Evolutionary conservation across 2,329 filamentous ascomycete species (phyloP), one percentile per base, ranked within the genome.

Genomic region (Claviceps digitariae): DNA sequence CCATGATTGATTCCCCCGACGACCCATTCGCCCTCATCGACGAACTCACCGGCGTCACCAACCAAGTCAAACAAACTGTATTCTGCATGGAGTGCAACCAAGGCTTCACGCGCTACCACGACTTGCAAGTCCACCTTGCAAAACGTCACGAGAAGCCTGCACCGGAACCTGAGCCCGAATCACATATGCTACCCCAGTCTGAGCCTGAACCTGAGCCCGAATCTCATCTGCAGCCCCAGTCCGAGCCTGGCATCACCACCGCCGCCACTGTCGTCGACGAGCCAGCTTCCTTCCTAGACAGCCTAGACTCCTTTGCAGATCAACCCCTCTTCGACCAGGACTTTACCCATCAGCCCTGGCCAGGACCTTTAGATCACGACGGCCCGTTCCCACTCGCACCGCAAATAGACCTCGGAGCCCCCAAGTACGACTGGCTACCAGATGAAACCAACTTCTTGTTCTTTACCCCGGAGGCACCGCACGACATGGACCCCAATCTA

Each of bases 51-150:
- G 74, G 74, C 15, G 64, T 68, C 4, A 57, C 68, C 13, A 67
- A 66, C 43, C 67, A 67, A 34, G 66, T 66, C 21, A 72, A 72
- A 52, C 67, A 71, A 45, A 74, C 69, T 3, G 60, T 79, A 4
- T 54, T 62, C 4, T 81, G 78, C 52, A 62, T 69, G 1, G 69
- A 71, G 17, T 81, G 78, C 55, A 53, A 58, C 7, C 64, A 70
- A 36, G 69, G 67, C 17, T 81, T 81, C 57, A 66, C 71, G 41
- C 74, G 77, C 34, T 71, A 74, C 53, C 69, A 73, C 55, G 77
- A 81, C 52, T 67, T 79, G 10, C 66, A 74, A 45, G 57, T 65
- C 2, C 78, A 81, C 58, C 52, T 76, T 2, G 63, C 66, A 62
- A 53, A 67, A 65, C 49, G 62, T 52, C 60, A 64, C 49, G 51